A percentile compares a stretch with the other conserved stretches of the same genome.
phyloP scores from a whole-genome alignment of 345 rosid genomes.

The Hibiscus syriacus region DNA sequence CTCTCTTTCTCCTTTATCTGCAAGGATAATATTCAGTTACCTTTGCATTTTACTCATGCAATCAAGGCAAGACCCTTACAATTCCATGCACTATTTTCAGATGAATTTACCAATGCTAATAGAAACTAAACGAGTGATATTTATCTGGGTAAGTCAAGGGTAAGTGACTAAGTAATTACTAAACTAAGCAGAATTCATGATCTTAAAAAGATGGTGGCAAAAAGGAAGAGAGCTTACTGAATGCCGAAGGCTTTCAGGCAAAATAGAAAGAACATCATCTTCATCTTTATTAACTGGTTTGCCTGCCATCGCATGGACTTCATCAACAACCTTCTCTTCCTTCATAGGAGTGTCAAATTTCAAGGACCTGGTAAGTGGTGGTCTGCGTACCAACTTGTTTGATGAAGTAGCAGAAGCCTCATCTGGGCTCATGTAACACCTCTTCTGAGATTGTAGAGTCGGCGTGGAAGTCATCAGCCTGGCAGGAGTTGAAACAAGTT shows the following conservation, averaged over 20 bases:
- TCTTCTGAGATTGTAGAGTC: constrained; percentile 30
- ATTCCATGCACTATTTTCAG: neutral
- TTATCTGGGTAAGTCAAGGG: neutral
- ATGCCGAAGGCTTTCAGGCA: constrained; percentile 46
- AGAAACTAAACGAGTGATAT: neutral
- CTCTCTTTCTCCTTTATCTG: constrained; percentile 75
- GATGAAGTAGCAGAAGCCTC: constrained; percentile 30
- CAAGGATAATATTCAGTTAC: constrained; percentile 9
- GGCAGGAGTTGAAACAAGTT: constrained; percentile 50
- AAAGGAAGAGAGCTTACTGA: constrained; percentile 39
- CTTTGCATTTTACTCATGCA: neutral
- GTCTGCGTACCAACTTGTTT: constrained; percentile 57
- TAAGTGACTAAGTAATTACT: neutral
- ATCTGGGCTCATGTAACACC: constrained; percentile 45
- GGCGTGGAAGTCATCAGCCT: constrained; percentile 41
- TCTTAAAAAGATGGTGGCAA: neutral
- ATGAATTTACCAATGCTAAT: neutral
- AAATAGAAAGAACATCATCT: constrained; percentile 42
- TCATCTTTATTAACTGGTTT: constrained; percentile 16
- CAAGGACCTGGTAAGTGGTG: constrained; percentile 48
- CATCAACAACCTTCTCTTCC: constrained; percentile 20
- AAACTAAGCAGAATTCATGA: neutral
- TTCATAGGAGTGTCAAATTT: constrained; percentile 46
- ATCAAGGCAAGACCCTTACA: neutral
- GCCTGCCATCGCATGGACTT: constrained; percentile 16